These are phyloP conservation scores for Metschnikowia anglica DNA, from an alignment of 805 yeast genomes.

Conservation along the genomic window DNA sequence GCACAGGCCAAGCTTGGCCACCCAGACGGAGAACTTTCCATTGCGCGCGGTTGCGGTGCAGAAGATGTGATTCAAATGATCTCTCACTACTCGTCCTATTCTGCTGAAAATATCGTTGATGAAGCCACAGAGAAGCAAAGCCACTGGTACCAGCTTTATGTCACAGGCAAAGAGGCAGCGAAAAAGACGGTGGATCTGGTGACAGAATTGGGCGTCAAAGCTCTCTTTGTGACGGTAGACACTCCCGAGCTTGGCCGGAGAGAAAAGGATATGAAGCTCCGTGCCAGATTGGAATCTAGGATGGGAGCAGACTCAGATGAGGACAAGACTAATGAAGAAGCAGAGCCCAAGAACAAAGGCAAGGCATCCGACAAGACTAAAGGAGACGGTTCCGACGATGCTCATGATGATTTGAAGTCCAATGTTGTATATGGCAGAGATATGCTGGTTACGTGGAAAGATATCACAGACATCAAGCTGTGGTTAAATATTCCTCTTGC, in stretches of 20 bases:
- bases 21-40: conserved; percentile 86
- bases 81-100: conserved; percentile 86
- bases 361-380: background rate
- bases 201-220: conserved; percentile 56
- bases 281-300: conserved; percentile 20
- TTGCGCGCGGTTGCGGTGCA: conserved; percentile 78
- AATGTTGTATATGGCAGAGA: conserved; percentile 22
- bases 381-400: conserved; percentile 3
- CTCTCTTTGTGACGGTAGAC: conserved; percentile 85
- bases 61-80: conserved; percentile 82
- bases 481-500: conserved; percentile 45
- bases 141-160: conserved; percentile 89
- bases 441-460: conserved; percentile 36
- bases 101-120: conserved; percentile 80
- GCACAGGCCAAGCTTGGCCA: conserved; percentile 91
- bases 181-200: conserved; percentile 68
- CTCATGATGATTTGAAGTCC: conserved; percentile 9
- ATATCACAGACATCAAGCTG: conserved; percentile 34
- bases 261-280: conserved; percentile 46
- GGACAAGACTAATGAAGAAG: background rate
- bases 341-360: background rate
- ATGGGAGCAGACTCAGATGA: conserved; percentile 1
- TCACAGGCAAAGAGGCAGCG: conserved; percentile 56
- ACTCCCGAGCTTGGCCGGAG: conserved; percentile 81
- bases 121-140: conserved; percentile 65